Evolutionary conservation across 2,329 filamentous ascomycete genomes (phyloP).

Genomic region (Didymella exigua): DNA sequence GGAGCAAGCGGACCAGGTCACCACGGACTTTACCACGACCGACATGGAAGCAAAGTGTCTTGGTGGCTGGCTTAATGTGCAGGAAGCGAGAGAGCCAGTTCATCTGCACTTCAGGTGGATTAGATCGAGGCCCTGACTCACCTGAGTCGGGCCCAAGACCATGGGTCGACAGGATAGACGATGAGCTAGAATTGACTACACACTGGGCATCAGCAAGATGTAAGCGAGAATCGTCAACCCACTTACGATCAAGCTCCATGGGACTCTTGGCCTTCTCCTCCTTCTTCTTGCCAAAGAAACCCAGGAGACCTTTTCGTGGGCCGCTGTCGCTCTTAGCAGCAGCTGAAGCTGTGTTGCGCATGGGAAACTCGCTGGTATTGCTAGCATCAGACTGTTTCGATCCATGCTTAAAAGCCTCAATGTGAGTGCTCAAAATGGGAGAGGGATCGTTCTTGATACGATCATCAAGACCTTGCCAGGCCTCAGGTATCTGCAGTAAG

Average conservation of each 20-base stretch:
- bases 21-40: slow-evolving; percentile 75
- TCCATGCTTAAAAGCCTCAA: slow-evolving; percentile 20
- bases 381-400: slow-evolving; percentile 37
- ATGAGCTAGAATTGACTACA: slow-evolving; percentile 38
- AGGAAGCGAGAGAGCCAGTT: slow-evolving; percentile 92
- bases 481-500: slow-evolving; percentile 41
- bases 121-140: slow-evolving; percentile 55
- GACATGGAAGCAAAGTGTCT: slow-evolving; percentile 75
- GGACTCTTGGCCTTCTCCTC: slow-evolving; percentile 46
- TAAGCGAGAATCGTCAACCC: neutral
- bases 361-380: slow-evolving; percentile 52
- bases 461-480: slow-evolving; percentile 47
- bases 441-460: slow-evolving; percentile 34
- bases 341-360: slow-evolving; percentile 45
- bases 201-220: slow-evolving; percentile 10
- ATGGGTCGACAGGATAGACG: slow-evolving; percentile 41
- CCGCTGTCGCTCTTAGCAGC: slow-evolving; percentile 47
- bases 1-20: slow-evolving; percentile 75
- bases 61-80: slow-evolving; percentile 81
- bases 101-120: slow-evolving; percentile 54
- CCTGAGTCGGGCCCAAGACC: slow-evolving; percentile 46
- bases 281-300: slow-evolving; percentile 59
- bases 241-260: slow-evolving; percentile 49
- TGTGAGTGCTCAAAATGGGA: neutral
- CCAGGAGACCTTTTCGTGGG: slow-evolving; percentile 54